Base-by-base conservation (phyloP, 2,329 filamentous ascomycete genomes). In the Microsporum canis region DNA sequence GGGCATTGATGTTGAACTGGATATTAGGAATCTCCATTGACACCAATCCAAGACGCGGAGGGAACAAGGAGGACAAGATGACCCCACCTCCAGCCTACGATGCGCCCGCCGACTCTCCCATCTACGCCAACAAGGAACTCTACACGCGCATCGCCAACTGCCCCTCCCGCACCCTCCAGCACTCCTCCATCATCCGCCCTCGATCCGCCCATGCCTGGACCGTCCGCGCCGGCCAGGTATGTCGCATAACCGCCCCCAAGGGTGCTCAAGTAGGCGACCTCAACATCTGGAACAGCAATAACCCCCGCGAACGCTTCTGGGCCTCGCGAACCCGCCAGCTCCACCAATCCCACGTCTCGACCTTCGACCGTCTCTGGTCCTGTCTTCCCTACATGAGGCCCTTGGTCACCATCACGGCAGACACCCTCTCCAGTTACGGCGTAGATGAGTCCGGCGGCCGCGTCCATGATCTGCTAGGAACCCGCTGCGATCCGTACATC, bases 401-500 rank as follows among this genome's bases (percentile, higher is more conserved):
- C 0, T 74, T 94, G 56, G 82, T 82, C 7, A 91, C 88, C 0
- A 87, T 94, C 61, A 77, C 84, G 12, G 77, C 75, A 3, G 89
- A 94, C 71, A 83, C 80, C n/a, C 75, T 92, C 12, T 71, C 70
- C 17, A 71, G 79, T 75, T 85, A 87, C 69, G 82, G 83, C 61
- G 70, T 76, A 55, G 81, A 88, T 70, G 76, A 81, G 69, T 79
- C 85, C 68, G 85, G 88, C 67, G 79, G 88, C 57, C 74, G 84
- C 61, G 80, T 88, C 41, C 89, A 95, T 76, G 89, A 95, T 74
- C 77, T 95, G 27, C 77, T 95, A 3, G 89, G 89, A 39, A 95
- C 89, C 31, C 79, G 89, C 49, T 95, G 89, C 73, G 89, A 94
- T 73, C 89, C 89, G 0, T 95, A 94, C 70, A 86, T 94, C 70